These are phyloP conservation scores for Protostelium mycophagum DNA, from an alignment of 78 protist species.

Conservation along the genomic window DNA sequence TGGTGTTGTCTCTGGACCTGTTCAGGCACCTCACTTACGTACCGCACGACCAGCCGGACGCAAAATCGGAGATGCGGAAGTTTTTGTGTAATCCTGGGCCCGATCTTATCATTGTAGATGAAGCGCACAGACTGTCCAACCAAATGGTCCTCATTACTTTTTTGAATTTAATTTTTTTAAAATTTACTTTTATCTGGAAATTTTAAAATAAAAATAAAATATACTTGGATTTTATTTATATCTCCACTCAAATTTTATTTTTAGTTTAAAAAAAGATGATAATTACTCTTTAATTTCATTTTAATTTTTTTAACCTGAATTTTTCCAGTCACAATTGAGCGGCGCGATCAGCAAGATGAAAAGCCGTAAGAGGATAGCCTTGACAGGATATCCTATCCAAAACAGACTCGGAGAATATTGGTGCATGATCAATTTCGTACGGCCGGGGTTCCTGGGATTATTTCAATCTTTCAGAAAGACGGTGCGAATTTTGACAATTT, in stretches of 20 bases:
- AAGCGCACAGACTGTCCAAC: too few relatives aligned
- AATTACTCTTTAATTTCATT: too few relatives aligned
- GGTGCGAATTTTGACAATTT: too few relatives aligned
- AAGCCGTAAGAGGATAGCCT: constrained; percentile 32
- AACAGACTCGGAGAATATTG: constrained; percentile 82
- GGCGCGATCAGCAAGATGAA: background rate
- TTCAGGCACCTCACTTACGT: background rate
- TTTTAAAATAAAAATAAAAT: too few relatives aligned
- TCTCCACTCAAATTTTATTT: too few relatives aligned
- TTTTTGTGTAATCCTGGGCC: too few relatives aligned
- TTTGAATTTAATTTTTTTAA: constrained; percentile 4
- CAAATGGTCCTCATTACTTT: constrained; percentile 40
- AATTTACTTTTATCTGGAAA: background rate
- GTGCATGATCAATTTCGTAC: constrained; percentile 58
- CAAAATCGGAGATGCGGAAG: background rate
- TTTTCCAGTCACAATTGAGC: background rate
- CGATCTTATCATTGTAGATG: constrained; percentile 65
- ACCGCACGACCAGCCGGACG: background rate
- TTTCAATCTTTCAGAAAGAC: background rate
- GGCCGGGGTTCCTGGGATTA: constrained; percentile 2
- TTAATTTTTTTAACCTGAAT: too few relatives aligned
- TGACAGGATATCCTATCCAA: constrained; percentile 90
- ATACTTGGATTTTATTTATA: too few relatives aligned
- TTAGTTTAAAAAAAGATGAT: too few relatives aligned
- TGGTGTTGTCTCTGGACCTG: background rate